These are phyloP conservation scores for Takashimella tepidaria DNA, from an alignment of 1,284 basidiomycete genomes.

Conservation along the genomic window DNA sequence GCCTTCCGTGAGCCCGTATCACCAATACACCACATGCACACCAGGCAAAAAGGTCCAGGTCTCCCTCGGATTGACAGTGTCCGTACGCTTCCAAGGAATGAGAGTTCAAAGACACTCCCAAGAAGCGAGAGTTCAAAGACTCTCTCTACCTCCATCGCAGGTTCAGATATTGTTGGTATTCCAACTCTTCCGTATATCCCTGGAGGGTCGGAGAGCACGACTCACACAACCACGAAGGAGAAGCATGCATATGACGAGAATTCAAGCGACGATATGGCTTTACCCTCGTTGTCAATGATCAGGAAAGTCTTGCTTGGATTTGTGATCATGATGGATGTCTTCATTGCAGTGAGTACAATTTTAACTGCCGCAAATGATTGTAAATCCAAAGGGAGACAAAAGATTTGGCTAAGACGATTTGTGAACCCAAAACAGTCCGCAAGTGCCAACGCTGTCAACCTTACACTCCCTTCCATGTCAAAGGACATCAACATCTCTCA, in stretches of 20 bases:
- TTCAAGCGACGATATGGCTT: no score
- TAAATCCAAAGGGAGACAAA: no score
- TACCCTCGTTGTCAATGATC: background rate
- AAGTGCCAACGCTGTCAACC: conserved; percentile 11
- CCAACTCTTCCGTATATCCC: background rate
- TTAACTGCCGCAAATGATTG: no score
- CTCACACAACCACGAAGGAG: background rate
- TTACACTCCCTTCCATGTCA: conserved; percentile 44
- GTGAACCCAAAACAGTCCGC: conserved; percentile 9
- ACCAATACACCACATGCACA: background rate
- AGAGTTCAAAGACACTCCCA: background rate
- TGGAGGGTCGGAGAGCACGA: no score
- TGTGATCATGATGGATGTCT: conserved; percentile 22
- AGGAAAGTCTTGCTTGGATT: conserved; percentile 17
- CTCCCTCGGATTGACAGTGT: background rate
- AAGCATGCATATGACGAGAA: no score
- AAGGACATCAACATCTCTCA: conserved; percentile 29
- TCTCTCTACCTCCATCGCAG: background rate
- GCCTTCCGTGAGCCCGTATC: background rate
- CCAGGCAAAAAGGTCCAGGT: background rate
- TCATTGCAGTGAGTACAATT: conserved; percentile 20
- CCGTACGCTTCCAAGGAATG: background rate
- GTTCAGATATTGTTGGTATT: no score
- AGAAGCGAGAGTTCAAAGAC: background rate
- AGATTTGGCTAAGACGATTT: no score